These are phyloP conservation scores for Suillus placidus DNA, from an alignment of 768 basidiomycete genomes.

Conservation along the genomic window DNA sequence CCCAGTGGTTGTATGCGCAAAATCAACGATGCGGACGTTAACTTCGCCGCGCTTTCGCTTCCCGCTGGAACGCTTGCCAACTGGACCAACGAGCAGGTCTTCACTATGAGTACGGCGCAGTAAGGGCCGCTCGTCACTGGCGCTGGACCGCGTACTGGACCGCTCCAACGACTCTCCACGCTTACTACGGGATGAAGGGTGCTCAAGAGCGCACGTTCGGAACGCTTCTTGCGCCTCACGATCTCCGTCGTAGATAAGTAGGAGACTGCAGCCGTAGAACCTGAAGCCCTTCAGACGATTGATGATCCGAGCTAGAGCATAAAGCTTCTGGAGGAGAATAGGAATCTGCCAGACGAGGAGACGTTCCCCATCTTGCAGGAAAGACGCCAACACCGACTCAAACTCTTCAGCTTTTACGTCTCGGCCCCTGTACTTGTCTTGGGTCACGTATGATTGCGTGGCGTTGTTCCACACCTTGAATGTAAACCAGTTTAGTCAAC, in stretches of 20 bases:
- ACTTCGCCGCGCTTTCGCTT: slow-evolving; percentile 86
- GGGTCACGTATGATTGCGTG: slow-evolving; percentile 83
- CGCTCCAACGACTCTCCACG: slow-evolving; percentile 81
- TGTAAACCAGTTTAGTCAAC: slow-evolving; percentile 14
- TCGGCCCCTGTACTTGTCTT: slow-evolving; percentile 96
- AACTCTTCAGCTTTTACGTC: slow-evolving; percentile 89
- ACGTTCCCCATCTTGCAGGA: slow-evolving; percentile 81
- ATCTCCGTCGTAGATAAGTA: slow-evolving; percentile 98
- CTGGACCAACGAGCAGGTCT: slow-evolving; percentile 70
- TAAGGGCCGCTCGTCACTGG: slow-evolving; percentile 43
- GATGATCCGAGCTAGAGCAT: slow-evolving; percentile 91
- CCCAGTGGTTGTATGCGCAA: slow-evolving; percentile 97
- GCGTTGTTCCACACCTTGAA: slow-evolving; percentile 89
- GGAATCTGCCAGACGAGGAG: slow-evolving; percentile 93
- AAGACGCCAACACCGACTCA: slow-evolving; percentile 75
- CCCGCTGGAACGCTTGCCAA: slow-evolving; percentile 62
- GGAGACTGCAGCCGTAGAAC: slow-evolving; percentile 96
- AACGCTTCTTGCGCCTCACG: slow-evolving; percentile 81
- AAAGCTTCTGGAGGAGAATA: slow-evolving; percentile 84
- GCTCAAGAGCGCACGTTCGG: slow-evolving; percentile 60
- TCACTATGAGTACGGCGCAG: slow-evolving; percentile 81
- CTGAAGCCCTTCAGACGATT: slow-evolving; percentile 91
- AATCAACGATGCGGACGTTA: slow-evolving; percentile 96
- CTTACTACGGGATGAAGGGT: slow-evolving; percentile 66
- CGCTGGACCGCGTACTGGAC: slow-evolving; percentile 42